These are phyloP conservation scores for Plasmodium ovale DNA, from an alignment of 169 alveolate species.

Conservation along the genomic window DNA sequence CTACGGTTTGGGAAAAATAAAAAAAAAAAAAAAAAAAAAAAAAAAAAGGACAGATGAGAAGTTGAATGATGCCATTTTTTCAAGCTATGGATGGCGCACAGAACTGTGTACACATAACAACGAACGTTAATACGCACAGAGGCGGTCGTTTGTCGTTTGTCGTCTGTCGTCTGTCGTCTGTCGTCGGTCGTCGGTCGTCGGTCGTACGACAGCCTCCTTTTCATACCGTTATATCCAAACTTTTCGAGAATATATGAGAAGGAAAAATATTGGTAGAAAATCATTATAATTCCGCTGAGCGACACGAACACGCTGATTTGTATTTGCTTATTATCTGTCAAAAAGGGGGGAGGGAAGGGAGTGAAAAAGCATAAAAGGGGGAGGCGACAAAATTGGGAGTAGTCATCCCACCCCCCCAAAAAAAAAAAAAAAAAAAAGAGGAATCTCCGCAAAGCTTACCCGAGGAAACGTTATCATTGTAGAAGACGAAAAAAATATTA, in stretches of 20 bases:
- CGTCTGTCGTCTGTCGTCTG: no score
- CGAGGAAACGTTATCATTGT: slow-evolving; percentile 70
- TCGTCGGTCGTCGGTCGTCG: no score
- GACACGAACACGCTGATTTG: slow-evolving; percentile 75
- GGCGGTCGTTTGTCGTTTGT: no score
- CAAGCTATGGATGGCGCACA: no score
- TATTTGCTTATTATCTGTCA: slow-evolving; percentile 70
- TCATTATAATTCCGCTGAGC: slow-evolving; percentile 75
- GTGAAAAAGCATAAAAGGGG: not conserved
- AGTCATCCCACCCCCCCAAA: no score
- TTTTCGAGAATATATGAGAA: slow-evolving; percentile 50
- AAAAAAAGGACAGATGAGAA: no score
- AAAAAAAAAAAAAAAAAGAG: no score
- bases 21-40: no score
- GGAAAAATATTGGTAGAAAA: slow-evolving; percentile 71
- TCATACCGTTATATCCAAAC: slow-evolving; percentile 66
- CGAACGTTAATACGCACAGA: no score
- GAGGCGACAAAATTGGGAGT: not conserved
- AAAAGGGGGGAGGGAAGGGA: not conserved
- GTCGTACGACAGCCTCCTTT: no score
- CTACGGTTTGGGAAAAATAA: slow-evolving; percentile 5
- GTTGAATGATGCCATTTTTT: no score
- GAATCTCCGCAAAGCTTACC: not conserved
- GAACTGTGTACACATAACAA: no score
- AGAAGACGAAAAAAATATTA: slow-evolving; percentile 73